Evolutionary conservation across 139 green algal species (phyloP).

Genomic region (Dunaliella primolecta): DNA sequence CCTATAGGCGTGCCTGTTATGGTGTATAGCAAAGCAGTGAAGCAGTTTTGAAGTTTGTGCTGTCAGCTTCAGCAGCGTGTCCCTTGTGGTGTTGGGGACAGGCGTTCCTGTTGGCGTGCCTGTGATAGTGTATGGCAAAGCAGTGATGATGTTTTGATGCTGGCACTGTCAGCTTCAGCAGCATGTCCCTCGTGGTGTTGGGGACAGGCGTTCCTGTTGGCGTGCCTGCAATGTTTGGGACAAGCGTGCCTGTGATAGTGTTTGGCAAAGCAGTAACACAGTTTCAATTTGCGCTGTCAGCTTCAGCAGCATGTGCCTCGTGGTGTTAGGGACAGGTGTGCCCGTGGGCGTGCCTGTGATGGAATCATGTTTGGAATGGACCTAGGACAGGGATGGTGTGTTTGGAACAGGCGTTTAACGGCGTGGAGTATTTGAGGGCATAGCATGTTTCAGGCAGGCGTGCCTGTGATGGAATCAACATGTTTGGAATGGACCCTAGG

Average conservation of each 20-base stretch:
- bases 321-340: conserved; percentile 9
- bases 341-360: no score
- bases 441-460: no score
- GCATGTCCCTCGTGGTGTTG: conserved; percentile 13
- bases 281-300: background rate
- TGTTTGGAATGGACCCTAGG: no score
- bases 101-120: conserved; percentile 1
- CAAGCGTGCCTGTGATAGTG: background rate
- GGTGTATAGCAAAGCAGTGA: background rate
- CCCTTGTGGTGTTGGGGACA: conserved; percentile 12
- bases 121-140: background rate
- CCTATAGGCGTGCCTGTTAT: conserved; percentile 4
- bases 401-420: no score
- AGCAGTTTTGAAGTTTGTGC: background rate
- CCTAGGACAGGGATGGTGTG: no score
- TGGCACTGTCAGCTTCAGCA: background rate
- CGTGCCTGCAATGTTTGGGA: no score
- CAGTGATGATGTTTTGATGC: background rate
- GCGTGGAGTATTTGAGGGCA: no score
- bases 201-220: background rate
- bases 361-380: no score
- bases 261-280: background rate
- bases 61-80: conserved; percentile 6
- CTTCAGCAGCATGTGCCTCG: conserved; percentile 10
- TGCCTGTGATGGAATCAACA: no score